Evolutionary conservation across 257 asterid species (phyloP), one percentile per base, ranked within the genome.

Genomic region (Capsicum baccatum): DNA sequence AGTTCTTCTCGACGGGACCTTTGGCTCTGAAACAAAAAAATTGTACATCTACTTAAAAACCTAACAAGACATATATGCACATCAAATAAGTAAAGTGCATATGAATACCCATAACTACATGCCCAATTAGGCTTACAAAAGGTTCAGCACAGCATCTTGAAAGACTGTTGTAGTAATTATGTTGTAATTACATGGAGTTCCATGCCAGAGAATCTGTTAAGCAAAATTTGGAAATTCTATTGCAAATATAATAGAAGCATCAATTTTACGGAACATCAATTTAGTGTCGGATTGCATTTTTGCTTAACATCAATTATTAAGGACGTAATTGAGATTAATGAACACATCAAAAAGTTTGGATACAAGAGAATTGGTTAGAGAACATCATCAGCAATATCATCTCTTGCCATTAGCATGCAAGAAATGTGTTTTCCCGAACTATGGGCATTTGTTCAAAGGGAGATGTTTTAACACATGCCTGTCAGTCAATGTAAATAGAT

Each of bases 1-100:
- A 97, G 97, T 89, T 97, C 99, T 89, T 97, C 99, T 60, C 99
- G 97, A 68, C 99, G 98, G 82, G 97, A 91, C 87, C 92, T 97
- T 89, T 97, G 99, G 89, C 92, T 95, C 99, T 97, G 94, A 88
- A 89, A 62, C 86, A 79, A 52, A 58, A 52, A 50, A 66, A 59
- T 56, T 55, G 69, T 21, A 39, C 54, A 50, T 82, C 66, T 52
- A 52, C 26, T 76, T 21, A 76, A 52, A 55, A 33, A 76, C 50
- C 81, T 8, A 47, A 52, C 47, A 50, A 48, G 81, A 21, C 63
- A 76, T 76, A 52, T 7, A 76, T 76, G 63, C 39, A 73, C 52
- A 76, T 63, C 44, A 52, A 52, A 21, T 19, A 73, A 2, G 80
- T 73, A 3, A 74, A 21, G 81, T 74, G 47, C 16, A 21, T 12